These are phyloP conservation scores for Draba incana DNA, from an alignment of 345 rosid genomes.

Conservation along the genomic window DNA sequence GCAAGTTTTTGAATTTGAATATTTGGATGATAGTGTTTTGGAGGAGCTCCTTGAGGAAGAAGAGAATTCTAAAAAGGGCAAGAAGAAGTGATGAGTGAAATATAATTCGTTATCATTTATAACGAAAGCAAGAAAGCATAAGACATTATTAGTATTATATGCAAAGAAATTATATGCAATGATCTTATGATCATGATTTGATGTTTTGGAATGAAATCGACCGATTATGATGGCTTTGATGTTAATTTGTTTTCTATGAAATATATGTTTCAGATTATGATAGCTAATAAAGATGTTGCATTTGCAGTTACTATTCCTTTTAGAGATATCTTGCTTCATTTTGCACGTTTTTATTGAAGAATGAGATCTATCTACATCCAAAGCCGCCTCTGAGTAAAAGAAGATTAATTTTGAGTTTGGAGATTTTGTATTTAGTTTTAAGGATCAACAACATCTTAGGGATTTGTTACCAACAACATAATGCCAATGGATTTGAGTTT, in stretches of 20 bases:
- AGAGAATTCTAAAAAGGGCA: constrained; percentile 46
- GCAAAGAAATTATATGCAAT: neutral
- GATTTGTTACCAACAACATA: too few species aligned
- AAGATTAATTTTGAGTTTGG: too few species aligned
- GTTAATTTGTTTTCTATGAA: neutral
- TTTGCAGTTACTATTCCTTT: neutral
- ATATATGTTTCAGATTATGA: neutral
- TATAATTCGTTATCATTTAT: constrained; percentile 9
- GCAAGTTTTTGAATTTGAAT: constrained; percentile 82
- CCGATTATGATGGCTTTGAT: neutral
- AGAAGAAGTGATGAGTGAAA: constrained; percentile 35
- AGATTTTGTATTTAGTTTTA: too few species aligned
- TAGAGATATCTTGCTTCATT: neutral
- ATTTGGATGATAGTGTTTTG: constrained; percentile 67
- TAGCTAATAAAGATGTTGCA: neutral
- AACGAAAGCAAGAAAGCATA: neutral
- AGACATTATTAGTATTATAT: neutral
- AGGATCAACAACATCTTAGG: too few species aligned
- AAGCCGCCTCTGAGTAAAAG: too few species aligned
- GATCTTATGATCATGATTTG: constrained; percentile 1
- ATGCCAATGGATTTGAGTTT: too few species aligned
- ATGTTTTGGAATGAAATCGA: neutral
- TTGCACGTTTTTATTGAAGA: too few species aligned
- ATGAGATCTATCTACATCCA: too few species aligned
- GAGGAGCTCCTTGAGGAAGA: constrained; percentile 78